Evolutionary conservation across 805 yeast species (phyloP), one percentile per base, ranked within the genome.

Genomic region (Hemisphaericaspora nanyangensis): DNA sequence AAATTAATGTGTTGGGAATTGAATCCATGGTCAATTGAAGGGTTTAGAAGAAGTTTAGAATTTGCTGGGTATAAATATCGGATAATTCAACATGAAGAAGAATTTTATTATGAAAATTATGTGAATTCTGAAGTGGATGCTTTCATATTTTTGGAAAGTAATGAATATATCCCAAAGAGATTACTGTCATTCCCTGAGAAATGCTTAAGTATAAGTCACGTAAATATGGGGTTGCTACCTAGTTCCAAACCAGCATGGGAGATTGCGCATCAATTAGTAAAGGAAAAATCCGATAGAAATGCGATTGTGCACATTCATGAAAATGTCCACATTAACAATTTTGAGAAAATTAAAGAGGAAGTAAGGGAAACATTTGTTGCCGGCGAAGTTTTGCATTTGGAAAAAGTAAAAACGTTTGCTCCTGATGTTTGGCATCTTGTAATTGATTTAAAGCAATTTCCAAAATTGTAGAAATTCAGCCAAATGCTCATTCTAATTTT

Each of bases 371-470:
- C 16, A 3, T 24, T 31, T 6, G 12, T 37, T 4, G 25, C 31
- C 5, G 46, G 53, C 1, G 39, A 33, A 6, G 59, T 58, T 8
- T 7, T 50, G 1, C 80, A 77, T 43, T 43, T 81, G 7, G 87
- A 84, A 45, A 74, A 66, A 47, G 85, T 88, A 39, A 88, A 87
- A 61, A 84, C 91, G 0, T 87, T 80, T 68, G 95, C 95, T 0
- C 96, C 96, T 0, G 91, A 83, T 35, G 79, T 88, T 2, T 82
- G 85, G 82, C 96, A 87, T 49, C 63, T 85, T 2, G 85, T 85
- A 5, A 45, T 59, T 13, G 72, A 65, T 35, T 35, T 44, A 4
- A 26, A 37, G 13, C 26, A 22, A 22, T 22, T n/a, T n/a, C n/a
- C n/a, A n/a, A n/a, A n/a, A n/a, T n/a, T n/a, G n/a, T n/a, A n/a